These are phyloP conservation scores for Myxozyma nipponensis DNA, from an alignment of 805 yeast species.

Conservation along the genomic window DNA sequence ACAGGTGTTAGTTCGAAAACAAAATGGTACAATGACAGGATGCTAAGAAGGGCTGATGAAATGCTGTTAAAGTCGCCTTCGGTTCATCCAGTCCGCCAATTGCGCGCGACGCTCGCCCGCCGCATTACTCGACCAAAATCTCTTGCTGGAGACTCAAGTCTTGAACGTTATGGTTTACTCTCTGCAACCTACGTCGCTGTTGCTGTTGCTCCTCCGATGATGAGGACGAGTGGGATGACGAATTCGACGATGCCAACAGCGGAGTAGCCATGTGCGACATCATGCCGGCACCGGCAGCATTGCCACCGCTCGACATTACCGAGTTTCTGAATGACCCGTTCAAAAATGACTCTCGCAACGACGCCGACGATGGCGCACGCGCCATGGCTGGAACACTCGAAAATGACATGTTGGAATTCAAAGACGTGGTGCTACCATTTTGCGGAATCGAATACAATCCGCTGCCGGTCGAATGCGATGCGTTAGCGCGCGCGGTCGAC, in stretches of 20 bases:
- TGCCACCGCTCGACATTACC: no score
- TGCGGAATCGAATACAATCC: conserved; percentile 15
- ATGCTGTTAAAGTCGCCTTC: no score
- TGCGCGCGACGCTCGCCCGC: no score
- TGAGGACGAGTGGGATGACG: neutral
- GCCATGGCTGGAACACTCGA: conserved; percentile 19
- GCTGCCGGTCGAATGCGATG: neutral
- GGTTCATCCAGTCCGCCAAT: no score
- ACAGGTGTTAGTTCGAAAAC: no score
- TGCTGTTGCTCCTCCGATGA: conserved; percentile 8
- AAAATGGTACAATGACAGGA: no score
- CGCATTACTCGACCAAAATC: conserved; percentile 11
- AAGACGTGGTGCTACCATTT: conserved; percentile 11
- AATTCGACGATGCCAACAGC: neutral
- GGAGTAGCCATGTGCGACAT: neutral
- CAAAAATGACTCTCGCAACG: neutral
- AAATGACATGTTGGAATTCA: conserved; percentile 2
- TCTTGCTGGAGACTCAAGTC: conserved; percentile 9
- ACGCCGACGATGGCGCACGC: neutral
- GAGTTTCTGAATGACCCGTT: neutral
- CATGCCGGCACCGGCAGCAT: neutral
- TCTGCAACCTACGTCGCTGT: conserved; percentile 1
- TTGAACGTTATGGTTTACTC: neutral
- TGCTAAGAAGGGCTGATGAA: no score
- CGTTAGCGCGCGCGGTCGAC: conserved; percentile 24